Evolutionary conservation across 257 asterid genomes (phyloP).

Genomic region (Solanum etuberosum): DNA sequence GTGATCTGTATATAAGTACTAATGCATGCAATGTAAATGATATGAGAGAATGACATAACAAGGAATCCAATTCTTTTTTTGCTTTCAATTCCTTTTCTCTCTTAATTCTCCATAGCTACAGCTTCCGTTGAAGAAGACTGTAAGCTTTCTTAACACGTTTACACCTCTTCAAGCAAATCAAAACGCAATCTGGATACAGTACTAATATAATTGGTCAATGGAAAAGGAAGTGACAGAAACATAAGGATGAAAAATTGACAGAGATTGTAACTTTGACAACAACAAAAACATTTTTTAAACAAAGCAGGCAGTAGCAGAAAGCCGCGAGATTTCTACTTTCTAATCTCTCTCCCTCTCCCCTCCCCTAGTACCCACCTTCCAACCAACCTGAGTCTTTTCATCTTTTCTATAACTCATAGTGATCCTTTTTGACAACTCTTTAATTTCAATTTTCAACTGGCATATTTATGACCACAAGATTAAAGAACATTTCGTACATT

Average conservation of each 20-base stretch:
- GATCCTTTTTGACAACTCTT: neutral
- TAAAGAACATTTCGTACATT: neutral
- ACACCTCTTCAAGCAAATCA: neutral
- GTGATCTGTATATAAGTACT: neutral
- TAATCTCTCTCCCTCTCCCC: neutral
- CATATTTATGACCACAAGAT: neutral
- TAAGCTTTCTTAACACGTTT: neutral
- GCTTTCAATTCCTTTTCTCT: neutral
- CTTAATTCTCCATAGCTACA: neutral
- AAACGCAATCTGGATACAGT: neutral
- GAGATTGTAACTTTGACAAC: neutral
- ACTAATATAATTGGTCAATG: neutral
- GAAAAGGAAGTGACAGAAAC: neutral
- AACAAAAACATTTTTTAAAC: neutral
- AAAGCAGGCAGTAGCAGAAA: neutral
- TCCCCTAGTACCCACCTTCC: neutral
- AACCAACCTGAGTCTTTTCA: neutral
- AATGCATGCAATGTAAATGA: neutral
- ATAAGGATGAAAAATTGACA: neutral
- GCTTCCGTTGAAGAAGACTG: neutral
- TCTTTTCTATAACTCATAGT: neutral
- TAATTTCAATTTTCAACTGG: neutral
- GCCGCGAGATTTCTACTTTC: neutral
- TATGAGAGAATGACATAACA: neutral
- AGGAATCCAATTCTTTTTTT: neutral